A percentile compares a stretch with the other conserved stretches of the same genome.
Evolutionary conservation across 2,329 filamentous ascomycete genomes (phyloP).

Genomic region (Septoria linicola): DNA sequence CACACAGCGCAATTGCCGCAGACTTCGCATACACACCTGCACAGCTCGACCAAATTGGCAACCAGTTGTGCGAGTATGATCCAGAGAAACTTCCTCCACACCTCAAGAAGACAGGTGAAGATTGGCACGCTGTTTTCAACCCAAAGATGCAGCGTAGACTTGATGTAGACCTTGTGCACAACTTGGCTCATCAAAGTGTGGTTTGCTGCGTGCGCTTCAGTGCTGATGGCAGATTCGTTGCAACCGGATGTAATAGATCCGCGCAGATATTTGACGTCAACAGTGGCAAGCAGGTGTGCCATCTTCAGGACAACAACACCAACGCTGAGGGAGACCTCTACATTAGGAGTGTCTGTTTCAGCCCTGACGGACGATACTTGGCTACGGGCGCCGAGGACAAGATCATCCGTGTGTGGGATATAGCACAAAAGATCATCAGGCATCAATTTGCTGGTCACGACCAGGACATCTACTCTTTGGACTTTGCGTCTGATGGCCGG

Average conservation of each 20-base stretch:
- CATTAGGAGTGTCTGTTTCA: conserved; percentile 98
- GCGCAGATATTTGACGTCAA: conserved; percentile 98
- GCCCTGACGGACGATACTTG: conserved; percentile 88
- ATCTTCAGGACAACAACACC: conserved; percentile 83
- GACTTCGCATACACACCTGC: conserved; percentile 38
- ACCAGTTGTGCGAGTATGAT: conserved; percentile 80
- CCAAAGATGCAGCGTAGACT: conserved; percentile 82
- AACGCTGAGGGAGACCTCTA: conserved; percentile 91
- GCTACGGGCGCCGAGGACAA: conserved; percentile 98
- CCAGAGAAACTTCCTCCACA: conserved; percentile 79
- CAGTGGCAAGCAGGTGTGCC: conserved; percentile 81
- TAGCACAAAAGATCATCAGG: conserved; percentile 75
- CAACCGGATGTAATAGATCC: conserved; percentile 95
- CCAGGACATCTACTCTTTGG: conserved; percentile 95
- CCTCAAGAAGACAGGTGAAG: conserved; percentile 82
- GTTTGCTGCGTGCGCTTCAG: conserved; percentile 98
- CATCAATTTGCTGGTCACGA: conserved; percentile 96
- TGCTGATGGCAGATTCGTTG: conserved; percentile 89
- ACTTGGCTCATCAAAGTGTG: conserved; percentile 88
- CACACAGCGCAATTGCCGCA: conserved; percentile 32
- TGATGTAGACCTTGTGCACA: conserved; percentile 92
- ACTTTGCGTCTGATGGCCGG: conserved; percentile 89
- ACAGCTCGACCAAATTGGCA: conserved; percentile 54
- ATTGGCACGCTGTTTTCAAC: conserved; percentile 97
- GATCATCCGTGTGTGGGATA: conserved; percentile 97